These are phyloP conservation scores for Colletotrichum lentis DNA, from an alignment of 2,329 filamentous ascomycete genomes.

Conservation along the genomic window DNA sequence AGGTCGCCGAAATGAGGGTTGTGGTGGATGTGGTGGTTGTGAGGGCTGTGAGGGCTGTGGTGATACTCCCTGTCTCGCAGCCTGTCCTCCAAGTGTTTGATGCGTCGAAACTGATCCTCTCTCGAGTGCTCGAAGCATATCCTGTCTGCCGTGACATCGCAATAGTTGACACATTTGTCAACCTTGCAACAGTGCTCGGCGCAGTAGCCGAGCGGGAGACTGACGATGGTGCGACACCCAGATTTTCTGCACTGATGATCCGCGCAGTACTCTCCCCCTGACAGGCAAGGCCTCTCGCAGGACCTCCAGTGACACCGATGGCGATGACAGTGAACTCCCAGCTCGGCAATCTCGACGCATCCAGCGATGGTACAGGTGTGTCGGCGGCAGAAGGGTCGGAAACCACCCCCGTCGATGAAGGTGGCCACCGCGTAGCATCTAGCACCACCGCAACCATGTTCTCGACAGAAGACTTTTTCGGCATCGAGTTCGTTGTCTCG, in stretches of 20 bases:
- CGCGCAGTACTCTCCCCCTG: slow-evolving; percentile 15
- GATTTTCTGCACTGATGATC: slow-evolving; percentile 30
- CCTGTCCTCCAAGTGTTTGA: slow-evolving; percentile 27
- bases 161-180: slow-evolving; percentile 30
- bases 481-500: slow-evolving; percentile 26
- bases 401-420: slow-evolving; percentile 8
- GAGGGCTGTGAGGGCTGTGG: too few relatives aligned
- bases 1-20: slow-evolving; percentile 22
- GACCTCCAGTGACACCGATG: slow-evolving; percentile 27
- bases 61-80: slow-evolving; percentile 5
- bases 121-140: slow-evolving; percentile 33
- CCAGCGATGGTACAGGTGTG: slow-evolving; percentile 28
- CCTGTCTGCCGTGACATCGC: slow-evolving; percentile 21
- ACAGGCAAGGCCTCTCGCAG: slow-evolving; percentile 18
- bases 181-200: slow-evolving; percentile 33
- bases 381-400: slow-evolving; percentile 25
- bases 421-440: slow-evolving; percentile 29
- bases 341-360: slow-evolving; percentile 20
- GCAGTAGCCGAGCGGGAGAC: slow-evolving; percentile 24
- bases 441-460: slow-evolving; percentile 23
- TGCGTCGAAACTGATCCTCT: slow-evolving; percentile 15
- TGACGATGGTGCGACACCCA: slow-evolving; percentile 14
- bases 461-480: slow-evolving; percentile 27
- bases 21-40: background rate
- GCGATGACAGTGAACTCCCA: slow-evolving; percentile 9